Evolutionary conservation across 2,329 filamentous ascomycete genomes (phyloP), one percentile per base, ranked within the genome.

Genomic region (Aspergillaceae sp.): DNA sequence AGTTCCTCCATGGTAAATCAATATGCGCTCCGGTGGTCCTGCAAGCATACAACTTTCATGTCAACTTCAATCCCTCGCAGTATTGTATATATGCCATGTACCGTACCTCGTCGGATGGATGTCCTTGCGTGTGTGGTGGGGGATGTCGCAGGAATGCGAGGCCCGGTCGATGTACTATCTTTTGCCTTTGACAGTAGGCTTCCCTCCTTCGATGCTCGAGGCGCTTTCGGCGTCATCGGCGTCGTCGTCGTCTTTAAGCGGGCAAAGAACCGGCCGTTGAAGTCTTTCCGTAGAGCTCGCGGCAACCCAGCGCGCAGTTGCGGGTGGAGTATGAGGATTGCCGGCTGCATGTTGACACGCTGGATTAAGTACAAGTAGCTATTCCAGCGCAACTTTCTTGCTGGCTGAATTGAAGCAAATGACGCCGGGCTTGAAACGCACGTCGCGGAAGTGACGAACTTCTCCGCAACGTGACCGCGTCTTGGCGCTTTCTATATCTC

Each of bases 1-100:
- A 0, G 79, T 83, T 44, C 87, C 86, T 44, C 82, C 82, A 67
- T 89, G 84, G 65, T 87, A 94, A 51, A 94, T 77, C 54, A 88
- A 74, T 29, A 90, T 62, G 40, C 61, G 60, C 42, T 69, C 66
- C 35, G 66, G 66, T 19, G 63, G 60, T 26, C 61, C 66, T 68
- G 30, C 2, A 32, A 32, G 30, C 8, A 47, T 29, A 19, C 35
- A 54, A 30, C 27, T 46, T 9, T 10, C 36, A 54, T 29, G 27
- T 45, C 35, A 11, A 33, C 34, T 34, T 59, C 49, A 57, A 48
- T 10, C 48, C 33, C 28, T 7, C 35, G 28, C 7, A 19, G 19
- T 9, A 3, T 6, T 26, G 29, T 27, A 30, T 26, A 36, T 43
- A 30, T 28, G 36, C 30, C 7, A 10, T 11, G 9, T 9, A 11